Evolutionary conservation across 2,329 filamentous ascomycete species (phyloP), one percentile per base, ranked within the genome.

Genomic region (Biscogniauxia mediterranea): DNA sequence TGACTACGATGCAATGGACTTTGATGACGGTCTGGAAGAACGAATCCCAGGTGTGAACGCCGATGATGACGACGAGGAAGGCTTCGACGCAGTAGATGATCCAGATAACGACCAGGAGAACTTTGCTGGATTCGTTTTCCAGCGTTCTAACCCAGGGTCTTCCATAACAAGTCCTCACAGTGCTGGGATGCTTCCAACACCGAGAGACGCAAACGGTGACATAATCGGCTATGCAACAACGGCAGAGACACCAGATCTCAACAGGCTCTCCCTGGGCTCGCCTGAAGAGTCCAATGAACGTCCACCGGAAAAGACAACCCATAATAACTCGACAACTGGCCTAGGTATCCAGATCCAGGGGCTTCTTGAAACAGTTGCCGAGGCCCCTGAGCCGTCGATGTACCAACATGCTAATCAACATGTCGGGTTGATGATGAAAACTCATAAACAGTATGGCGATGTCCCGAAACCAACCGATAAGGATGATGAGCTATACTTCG

Each of bases 401-500:
- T 62, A 61, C 59, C 66, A 70, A 53, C 66, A 63, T 15, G 56
- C 60, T 17, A 62, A 61, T 21, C 63, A 64, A 54, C 59, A 57
- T 50, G 61, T 54, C 28, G 38, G 38, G 2, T 32, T 32, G 17
- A 57, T 58, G 20, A 62, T 62, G 57, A 65, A 70, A 53, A 66
- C 62, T 15, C 58, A 58, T 15, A 62, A 61, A 25, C 64, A 64
- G 54, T 59, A 57, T 49, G 61, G 53, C 28, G 54, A 60, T 3
- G 59, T 60, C 28, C 64, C 54, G 52, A 61, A 56, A 46, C 62
- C 57, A 28, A 66, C 71, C 13, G 62, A 68, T 28, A 68, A 77
- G 56, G 81, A 85, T 38, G 86, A 89, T 66, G 89, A 91, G 64
- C 77, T 91, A 28, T 91, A 91, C 71, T 92, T 89, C 69, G 87